These are phyloP conservation scores for Polytolypa hystricis DNA, from an alignment of 2,329 filamentous ascomycete genomes.

Conservation along the genomic window DNA sequence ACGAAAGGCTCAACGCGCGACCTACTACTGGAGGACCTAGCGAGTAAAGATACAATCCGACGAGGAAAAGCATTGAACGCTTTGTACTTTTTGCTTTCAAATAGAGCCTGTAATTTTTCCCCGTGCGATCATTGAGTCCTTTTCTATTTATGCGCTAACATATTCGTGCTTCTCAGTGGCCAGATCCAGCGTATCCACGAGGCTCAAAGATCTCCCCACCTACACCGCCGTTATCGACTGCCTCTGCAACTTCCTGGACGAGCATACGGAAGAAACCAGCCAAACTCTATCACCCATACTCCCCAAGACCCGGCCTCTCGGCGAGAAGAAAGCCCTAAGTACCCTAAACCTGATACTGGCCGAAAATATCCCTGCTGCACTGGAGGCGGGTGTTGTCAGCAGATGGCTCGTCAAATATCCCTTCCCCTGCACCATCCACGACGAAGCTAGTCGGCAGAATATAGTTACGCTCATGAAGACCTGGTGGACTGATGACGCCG, in stretches of 20 bases:
- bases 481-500: constrained; percentile 31
- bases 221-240: constrained; percentile 32
- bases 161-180: constrained; percentile 19
- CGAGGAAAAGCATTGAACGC: constrained; percentile 32
- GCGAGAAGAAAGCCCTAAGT: constrained; percentile 32
- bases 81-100: constrained; percentile 33
- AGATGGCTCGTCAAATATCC: constrained; percentile 65
- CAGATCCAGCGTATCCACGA: constrained; percentile 23
- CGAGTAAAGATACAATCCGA: constrained; percentile 25
- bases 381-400: constrained; percentile 56
- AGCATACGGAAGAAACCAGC: constrained; percentile 25
- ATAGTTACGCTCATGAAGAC: constrained; percentile 31
- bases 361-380: constrained; percentile 45
- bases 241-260: constrained; percentile 30
- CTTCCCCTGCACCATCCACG: constrained; percentile 48
- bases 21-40: constrained; percentile 31
- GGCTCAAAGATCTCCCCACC: constrained; percentile 25
- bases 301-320: constrained; percentile 29
- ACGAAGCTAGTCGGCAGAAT: constrained; percentile 35
- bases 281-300: constrained; percentile 27
- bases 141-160: not conserved
- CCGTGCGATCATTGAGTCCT: not conserved
- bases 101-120: constrained; percentile 25
- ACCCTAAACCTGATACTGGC: constrained; percentile 54
- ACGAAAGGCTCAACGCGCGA: constrained; percentile 30